Evolutionary conservation across 352 stramenopile genomes (phyloP).

Genomic region (Pythium brassicae): DNA sequence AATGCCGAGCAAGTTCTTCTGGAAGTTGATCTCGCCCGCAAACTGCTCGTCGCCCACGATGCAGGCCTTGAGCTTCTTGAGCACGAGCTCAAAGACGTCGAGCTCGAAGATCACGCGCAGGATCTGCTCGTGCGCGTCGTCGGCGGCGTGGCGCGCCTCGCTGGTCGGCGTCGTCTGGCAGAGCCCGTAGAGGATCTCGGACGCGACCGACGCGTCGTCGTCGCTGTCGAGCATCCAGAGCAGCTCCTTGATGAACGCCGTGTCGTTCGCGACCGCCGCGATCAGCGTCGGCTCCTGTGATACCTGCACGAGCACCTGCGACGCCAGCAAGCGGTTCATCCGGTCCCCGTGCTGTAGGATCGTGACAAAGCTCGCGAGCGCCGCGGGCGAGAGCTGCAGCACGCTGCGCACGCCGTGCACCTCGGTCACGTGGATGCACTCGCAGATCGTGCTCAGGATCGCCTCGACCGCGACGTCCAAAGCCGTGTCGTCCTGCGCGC

Average conservation of each 20-base stretch:
- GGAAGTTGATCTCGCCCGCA: constrained; percentile 72
- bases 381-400: constrained; percentile 44
- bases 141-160: too few relatives aligned
- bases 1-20: constrained; percentile 72
- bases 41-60: constrained; percentile 65
- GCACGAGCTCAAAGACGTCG: constrained; percentile 56
- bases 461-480: constrained; percentile 66
- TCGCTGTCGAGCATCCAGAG: constrained; percentile 70
- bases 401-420: constrained; percentile 27
- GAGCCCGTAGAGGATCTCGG: constrained; percentile 64
- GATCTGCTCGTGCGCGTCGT: constrained; percentile 33
- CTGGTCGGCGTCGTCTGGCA: constrained; percentile 46
- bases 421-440: constrained; percentile 65
- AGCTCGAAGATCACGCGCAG: constrained; percentile 56
- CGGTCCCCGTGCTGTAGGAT: constrained; percentile 56
- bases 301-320: constrained; percentile 61
- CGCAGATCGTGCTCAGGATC: constrained; percentile 70
- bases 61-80: constrained; percentile 68
- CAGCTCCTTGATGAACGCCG: constrained; percentile 64
- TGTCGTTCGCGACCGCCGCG: constrained; percentile 38
- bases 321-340: constrained; percentile 66
- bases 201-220: constrained; percentile 66
- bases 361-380: constrained; percentile 58
- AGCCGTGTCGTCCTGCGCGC: constrained; percentile 2
- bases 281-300: constrained; percentile 62